phyloP scores from a whole-genome alignment of 2,329 filamentous ascomycete genomes.

The Orbilia quercus region DNA sequence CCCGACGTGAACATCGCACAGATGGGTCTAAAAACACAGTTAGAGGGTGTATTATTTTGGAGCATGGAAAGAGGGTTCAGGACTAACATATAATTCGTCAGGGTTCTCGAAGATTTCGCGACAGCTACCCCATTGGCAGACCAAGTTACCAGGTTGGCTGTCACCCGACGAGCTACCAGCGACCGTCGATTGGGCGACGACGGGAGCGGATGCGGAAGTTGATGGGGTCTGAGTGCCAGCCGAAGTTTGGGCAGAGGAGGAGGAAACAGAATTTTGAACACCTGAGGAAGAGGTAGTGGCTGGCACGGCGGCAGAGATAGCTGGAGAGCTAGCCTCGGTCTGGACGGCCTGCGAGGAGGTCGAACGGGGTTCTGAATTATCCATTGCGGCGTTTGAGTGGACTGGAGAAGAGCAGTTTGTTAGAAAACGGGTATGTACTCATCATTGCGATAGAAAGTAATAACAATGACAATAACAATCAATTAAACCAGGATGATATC shows the following conservation, averaged over 20 bases:
- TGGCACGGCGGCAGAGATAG: slow-evolving; percentile 1
- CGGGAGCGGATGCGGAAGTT: slow-evolving; percentile 20
- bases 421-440: not conserved
- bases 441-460: too few species aligned
- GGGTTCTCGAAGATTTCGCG: slow-evolving; percentile 70
- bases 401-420: slow-evolving; percentile 3
- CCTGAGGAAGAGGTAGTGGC: slow-evolving; percentile 29
- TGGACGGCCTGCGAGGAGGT: slow-evolving; percentile 58
- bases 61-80: slow-evolving; percentile 14
- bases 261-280: slow-evolving; percentile 25
- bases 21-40: slow-evolving; percentile 77
- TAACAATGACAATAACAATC: too few species aligned
- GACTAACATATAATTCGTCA: slow-evolving; percentile 71
- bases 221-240: slow-evolving; percentile 34
- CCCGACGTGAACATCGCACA: slow-evolving; percentile 97
- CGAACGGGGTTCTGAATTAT: slow-evolving; percentile 50
- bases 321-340: slow-evolving; percentile 55
- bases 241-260: slow-evolving; percentile 38
- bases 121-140: slow-evolving; percentile 72
- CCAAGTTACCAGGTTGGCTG: slow-evolving; percentile 67
- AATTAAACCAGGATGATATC: too few species aligned
- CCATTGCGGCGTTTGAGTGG: slow-evolving; percentile 28
- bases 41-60: slow-evolving; percentile 55
- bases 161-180: slow-evolving; percentile 34
- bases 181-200: slow-evolving; percentile 34